Percentiles rank a stretch among this genome's conserved stretches.
These are phyloP conservation scores for Gracilaria domingensis DNA, from an alignment of 23 red algal species.

Conservation along the genomic window DNA sequence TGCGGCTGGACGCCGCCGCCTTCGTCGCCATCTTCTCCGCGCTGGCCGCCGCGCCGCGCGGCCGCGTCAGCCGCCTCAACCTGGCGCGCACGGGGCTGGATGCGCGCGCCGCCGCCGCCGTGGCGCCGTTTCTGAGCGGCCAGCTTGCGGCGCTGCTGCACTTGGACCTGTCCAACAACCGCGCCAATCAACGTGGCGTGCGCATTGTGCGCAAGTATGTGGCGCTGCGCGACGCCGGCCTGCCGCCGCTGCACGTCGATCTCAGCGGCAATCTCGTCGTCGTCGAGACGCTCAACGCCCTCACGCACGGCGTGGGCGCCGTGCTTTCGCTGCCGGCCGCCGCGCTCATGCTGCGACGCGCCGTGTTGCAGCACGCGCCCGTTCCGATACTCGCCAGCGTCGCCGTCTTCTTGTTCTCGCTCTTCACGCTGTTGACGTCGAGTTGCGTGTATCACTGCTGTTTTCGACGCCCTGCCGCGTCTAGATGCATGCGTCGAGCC, in stretches of 20 bases:
- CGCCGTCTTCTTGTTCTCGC: slow-evolving; percentile 52
- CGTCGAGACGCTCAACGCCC: slow-evolving; percentile 75
- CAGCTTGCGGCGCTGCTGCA: neutral
- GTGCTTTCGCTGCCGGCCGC: slow-evolving; percentile 51
- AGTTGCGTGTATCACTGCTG: slow-evolving; percentile 76
- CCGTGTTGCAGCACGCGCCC: neutral
- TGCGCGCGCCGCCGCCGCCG: neutral
- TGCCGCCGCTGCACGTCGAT: slow-evolving; percentile 40
- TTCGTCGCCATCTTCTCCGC: slow-evolving; percentile 3
- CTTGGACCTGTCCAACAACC: slow-evolving; percentile 58
- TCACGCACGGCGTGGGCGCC: slow-evolving; percentile 80
- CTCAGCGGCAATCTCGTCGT: slow-evolving; percentile 68
- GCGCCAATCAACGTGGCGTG: slow-evolving; percentile 43
- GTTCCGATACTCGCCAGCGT: slow-evolving; percentile 1
- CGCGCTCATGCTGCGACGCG: slow-evolving; percentile 30
- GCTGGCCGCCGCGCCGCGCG: neutral
- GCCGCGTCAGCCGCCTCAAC: slow-evolving; percentile 16
- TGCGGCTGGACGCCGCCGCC: neutral
- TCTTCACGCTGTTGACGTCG: slow-evolving; percentile 75
- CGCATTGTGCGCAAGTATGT: neutral
- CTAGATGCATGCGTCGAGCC: slow-evolving; percentile 35
- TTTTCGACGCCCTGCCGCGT: slow-evolving; percentile 57
- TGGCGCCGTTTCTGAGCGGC: slow-evolving; percentile 29
- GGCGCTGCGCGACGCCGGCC: neutral
- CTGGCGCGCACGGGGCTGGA: slow-evolving; percentile 9